Conservation (phyloP, 2,329 filamentous ascomycete genomes). For the Bretziella fagacearum region DNA sequence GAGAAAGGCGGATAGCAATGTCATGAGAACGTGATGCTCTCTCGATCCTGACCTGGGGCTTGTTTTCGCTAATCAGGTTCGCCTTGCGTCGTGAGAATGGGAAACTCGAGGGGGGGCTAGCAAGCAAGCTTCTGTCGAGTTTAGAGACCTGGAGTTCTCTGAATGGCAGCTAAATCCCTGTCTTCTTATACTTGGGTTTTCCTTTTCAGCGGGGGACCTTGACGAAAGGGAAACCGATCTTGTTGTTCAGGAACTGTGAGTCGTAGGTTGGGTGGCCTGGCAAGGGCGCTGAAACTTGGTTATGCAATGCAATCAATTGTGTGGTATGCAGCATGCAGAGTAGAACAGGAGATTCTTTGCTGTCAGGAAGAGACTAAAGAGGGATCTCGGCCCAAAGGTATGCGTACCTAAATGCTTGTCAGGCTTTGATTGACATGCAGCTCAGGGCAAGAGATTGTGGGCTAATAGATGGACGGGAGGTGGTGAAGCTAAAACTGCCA, state of each 20-base stretch:
- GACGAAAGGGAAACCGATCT: too few relatives aligned
- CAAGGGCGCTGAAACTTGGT: not conserved
- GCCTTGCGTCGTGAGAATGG: slow-evolving; percentile 5
- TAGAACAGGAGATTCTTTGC: not conserved
- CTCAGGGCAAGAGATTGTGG: not conserved
- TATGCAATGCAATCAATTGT: not conserved
- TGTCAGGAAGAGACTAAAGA: not conserved
- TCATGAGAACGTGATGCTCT: not conserved
- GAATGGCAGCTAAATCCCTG: not conserved
- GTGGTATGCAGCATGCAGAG: not conserved
- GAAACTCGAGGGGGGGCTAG: not conserved
- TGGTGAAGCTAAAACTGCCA: not conserved
- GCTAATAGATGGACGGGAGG: slow-evolving; percentile 1
- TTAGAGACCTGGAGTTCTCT: not conserved
- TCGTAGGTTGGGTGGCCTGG: not conserved
- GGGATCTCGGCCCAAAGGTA: not conserved
- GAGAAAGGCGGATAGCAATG: not conserved
- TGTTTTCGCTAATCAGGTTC: not conserved
- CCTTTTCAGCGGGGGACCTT: not conserved
- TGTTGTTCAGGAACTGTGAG: not conserved
- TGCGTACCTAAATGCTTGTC: slow-evolving; percentile 4
- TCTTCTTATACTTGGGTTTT: not conserved
- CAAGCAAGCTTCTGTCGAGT: not conserved
- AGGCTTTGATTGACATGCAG: not conserved
- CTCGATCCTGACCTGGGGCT: not conserved